A percentile compares a stretch with the other conserved stretches of the same genome.
phyloP scores from a whole-genome alignment of 352 stramenopile species.

The Pythium myriotylum region DNA sequence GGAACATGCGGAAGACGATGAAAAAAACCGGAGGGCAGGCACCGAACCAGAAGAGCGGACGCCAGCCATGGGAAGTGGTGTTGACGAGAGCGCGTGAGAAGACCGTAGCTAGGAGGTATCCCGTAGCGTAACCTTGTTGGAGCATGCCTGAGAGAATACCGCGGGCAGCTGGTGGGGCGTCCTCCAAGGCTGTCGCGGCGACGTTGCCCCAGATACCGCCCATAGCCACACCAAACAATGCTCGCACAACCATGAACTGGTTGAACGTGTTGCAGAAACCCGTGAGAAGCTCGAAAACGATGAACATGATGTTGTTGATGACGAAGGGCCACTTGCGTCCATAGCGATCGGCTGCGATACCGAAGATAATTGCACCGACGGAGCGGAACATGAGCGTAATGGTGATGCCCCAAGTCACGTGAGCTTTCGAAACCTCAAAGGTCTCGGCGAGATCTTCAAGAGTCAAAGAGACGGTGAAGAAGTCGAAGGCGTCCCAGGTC shows the following conservation, averaged over 20 bases:
- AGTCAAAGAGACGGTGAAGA: slow-evolving; percentile 58
- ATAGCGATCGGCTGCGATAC: slow-evolving; percentile 45
- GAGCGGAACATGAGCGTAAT: slow-evolving; percentile 55
- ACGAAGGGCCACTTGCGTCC: slow-evolving; percentile 21
- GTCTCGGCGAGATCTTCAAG: slow-evolving; percentile 46
- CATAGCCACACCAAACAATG: slow-evolving; percentile 42
- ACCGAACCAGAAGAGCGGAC: slow-evolving; percentile 36
- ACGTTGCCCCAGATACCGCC: slow-evolving; percentile 48
- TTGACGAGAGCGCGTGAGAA: slow-evolving; percentile 35
- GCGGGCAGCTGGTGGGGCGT: slow-evolving; percentile 34
- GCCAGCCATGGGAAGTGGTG: slow-evolving; percentile 47
- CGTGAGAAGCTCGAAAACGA: slow-evolving; percentile 5
- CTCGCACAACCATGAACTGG: slow-evolving; percentile 33
- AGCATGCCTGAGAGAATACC: slow-evolving; percentile 53
- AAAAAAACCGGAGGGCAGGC: slow-evolving; percentile 46
- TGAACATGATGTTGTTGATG: slow-evolving; percentile 13
- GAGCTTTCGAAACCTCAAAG: slow-evolving; percentile 40
- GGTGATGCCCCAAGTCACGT: slow-evolving; percentile 62
- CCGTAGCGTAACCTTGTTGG: slow-evolving; percentile 50
- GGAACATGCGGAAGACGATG: slow-evolving; percentile 42
- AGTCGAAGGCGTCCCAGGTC: slow-evolving; percentile 57
- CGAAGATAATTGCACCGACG: slow-evolving; percentile 43
- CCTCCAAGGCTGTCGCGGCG: slow-evolving; percentile 42
- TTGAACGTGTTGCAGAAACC: slow-evolving; percentile 4
- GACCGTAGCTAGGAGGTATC: slow-evolving; percentile 42